Conservation (phyloP, 805 yeast genomes). For the Candida montana region DNA sequence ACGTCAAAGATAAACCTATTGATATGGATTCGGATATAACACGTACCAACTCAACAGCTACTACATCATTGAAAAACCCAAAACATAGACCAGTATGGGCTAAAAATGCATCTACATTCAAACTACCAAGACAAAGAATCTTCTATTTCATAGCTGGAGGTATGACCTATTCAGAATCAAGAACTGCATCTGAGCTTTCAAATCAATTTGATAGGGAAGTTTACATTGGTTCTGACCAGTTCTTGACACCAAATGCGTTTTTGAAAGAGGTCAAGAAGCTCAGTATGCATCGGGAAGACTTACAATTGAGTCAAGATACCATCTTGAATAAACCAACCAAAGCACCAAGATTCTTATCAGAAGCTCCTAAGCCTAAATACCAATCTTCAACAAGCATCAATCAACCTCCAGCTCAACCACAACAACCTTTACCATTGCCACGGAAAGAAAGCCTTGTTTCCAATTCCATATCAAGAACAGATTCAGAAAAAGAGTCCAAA, state of each 20-base stretch:
- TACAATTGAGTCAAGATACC: constrained; percentile 37
- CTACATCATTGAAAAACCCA: constrained; percentile 58
- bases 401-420: constrained; percentile 9
- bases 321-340: constrained; percentile 27
- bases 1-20: constrained; percentile 68
- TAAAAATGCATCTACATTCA: constrained; percentile 32
- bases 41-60: constrained; percentile 29
- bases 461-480: constrained; percentile 2
- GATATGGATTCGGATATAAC: constrained; percentile 32
- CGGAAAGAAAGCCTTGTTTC: background rate
- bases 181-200: constrained; percentile 69
- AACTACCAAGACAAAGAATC: constrained; percentile 56
- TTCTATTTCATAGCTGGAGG: constrained; percentile 89
- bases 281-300: constrained; percentile 31
- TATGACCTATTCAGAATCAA: constrained; percentile 72
- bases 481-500: constrained; percentile 36
- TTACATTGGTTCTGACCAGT: constrained; percentile 73
- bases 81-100: constrained; percentile 79
- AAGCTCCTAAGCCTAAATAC: constrained; percentile 6
- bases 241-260: constrained; percentile 48
- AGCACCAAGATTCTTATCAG: constrained; percentile 32
- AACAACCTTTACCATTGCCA: background rate
- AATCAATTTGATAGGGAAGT: constrained; percentile 61
- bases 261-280: constrained; percentile 35
- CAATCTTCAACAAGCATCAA: constrained; percentile 3